These are phyloP conservation scores for Eucalyptus erythrocorys DNA, from an alignment of 345 rosid genomes.

Conservation along the genomic window DNA sequence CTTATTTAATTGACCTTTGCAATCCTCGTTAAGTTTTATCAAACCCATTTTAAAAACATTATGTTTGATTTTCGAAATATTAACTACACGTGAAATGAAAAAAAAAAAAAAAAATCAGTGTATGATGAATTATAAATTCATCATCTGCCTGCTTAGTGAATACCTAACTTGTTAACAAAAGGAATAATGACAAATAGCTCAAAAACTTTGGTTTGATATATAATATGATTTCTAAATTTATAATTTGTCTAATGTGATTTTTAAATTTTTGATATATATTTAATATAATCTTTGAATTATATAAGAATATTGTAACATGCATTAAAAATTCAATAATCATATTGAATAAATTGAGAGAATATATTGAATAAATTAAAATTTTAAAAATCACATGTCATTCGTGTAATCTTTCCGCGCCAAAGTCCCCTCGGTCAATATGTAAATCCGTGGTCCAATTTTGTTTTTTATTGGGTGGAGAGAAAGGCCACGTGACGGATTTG, in stretches of 20 bases:
- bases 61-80: not conserved
- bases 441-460: not conserved
- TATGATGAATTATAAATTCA: not conserved
- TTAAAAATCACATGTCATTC: no score
- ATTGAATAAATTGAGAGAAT: no score
- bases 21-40: not conserved
- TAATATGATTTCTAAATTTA: fast-evolving
- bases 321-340: no score
- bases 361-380: no score
- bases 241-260: no score
- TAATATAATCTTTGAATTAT: no score
- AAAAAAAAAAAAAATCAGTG: not conserved
- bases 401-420: not conserved
- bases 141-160: not conserved
- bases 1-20: not conserved
- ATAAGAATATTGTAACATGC: no score
- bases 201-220: no score
- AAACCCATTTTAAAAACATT: not conserved
- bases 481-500: not conserved
- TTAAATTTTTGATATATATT: no score
- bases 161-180: not conserved
- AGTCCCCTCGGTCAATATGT: not conserved
- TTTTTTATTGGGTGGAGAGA: not conserved
- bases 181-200: no score
- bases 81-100: not conserved